phyloP scores from a whole-genome alignment of 2,329 filamentous ascomycete genomes.

The Apiospora sp. region DNA sequence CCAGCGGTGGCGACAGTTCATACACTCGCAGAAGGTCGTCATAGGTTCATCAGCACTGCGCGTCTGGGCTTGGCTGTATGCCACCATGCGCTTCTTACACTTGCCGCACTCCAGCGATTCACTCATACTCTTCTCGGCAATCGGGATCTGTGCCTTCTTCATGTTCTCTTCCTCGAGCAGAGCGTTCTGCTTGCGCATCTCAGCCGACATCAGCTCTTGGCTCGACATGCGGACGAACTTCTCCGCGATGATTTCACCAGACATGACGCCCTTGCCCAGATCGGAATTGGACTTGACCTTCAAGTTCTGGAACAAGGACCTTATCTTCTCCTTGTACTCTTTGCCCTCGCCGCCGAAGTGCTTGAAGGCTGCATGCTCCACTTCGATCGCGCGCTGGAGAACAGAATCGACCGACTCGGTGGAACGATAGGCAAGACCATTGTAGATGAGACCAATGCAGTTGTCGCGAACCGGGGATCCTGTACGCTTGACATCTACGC shows the following conservation, averaged over 20 bases:
- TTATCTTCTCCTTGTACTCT: conserved; percentile 87
- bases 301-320: conserved; percentile 91
- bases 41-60: conserved; percentile 93
- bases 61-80: conserved; percentile 96
- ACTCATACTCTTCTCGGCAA: conserved; percentile 89
- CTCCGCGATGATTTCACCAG: conserved; percentile 74
- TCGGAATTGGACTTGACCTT: conserved; percentile 89
- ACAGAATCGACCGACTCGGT: conserved; percentile 75
- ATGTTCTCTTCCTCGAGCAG: conserved; percentile 90
- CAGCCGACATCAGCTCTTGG: conserved; percentile 88
- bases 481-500: conserved; percentile 79
- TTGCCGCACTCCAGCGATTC: conserved; percentile 88
- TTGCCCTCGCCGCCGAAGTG: conserved; percentile 74
- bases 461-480: conserved; percentile 78
- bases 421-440: conserved; percentile 79
- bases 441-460: conserved; percentile 91
- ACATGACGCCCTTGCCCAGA: conserved; percentile 78
- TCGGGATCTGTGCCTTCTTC: conserved; percentile 94
- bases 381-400: conserved; percentile 78
- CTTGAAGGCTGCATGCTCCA: conserved; percentile 80
- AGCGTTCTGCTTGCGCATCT: conserved; percentile 78
- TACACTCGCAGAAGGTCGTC: conserved; percentile 79
- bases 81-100: conserved; percentile 93
- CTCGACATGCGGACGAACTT: conserved; percentile 86
- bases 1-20: conserved; percentile 74